These are phyloP conservation scores for Fraxinus sp. DNA, from an alignment of 305 asterid species.

Conservation along the genomic window DNA sequence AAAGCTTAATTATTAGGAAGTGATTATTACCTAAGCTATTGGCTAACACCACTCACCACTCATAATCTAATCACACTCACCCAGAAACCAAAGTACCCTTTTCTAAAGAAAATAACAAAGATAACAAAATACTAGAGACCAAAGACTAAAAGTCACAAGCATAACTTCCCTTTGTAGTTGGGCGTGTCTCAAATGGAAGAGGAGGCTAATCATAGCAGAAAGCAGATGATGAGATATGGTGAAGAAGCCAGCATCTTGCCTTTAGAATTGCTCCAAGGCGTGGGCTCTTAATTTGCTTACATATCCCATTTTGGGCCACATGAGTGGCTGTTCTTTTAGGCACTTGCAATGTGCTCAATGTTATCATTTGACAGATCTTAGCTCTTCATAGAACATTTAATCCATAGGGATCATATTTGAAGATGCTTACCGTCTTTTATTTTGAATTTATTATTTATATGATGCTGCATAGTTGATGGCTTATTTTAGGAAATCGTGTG, in stretches of 20 bases:
- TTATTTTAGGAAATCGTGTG: neutral
- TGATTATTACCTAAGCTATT: neutral
- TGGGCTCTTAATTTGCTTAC: neutral
- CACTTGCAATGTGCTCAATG: neutral
- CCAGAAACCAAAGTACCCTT: neutral
- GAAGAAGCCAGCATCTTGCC: neutral
- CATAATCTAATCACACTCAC: neutral
- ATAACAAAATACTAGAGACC: neutral
- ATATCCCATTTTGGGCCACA: neutral
- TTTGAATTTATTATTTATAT: neutral
- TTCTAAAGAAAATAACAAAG: neutral
- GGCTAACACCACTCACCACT: neutral
- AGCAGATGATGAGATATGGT: neutral
- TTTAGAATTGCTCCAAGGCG: neutral
- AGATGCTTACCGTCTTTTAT: neutral
- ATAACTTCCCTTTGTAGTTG: neutral
- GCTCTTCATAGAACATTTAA: neutral
- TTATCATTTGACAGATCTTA: neutral
- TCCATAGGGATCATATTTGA: neutral
- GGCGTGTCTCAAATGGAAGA: neutral
- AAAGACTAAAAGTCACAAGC: neutral
- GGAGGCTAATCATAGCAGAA: neutral
- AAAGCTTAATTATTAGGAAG: neutral
- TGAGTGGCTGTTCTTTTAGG: neutral
- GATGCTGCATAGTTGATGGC: neutral